Percentiles rank a stretch among this genome's conserved stretches.
Evolutionary conservation across 2,329 filamentous ascomycete species (phyloP).

Genomic region (Sporothrix globosa): DNA sequence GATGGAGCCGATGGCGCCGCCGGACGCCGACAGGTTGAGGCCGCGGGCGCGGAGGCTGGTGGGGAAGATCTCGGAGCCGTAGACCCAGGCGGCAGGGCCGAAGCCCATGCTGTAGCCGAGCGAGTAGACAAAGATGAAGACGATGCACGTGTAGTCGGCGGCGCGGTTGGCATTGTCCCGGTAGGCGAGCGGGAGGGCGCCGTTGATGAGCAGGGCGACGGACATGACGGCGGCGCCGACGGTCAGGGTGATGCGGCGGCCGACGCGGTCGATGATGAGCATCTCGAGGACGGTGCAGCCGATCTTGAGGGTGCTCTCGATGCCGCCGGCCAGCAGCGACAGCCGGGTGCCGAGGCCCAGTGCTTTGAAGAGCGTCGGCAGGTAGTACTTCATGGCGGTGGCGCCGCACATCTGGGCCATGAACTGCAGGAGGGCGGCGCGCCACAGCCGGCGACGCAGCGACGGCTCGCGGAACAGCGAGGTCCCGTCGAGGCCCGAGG

Average conservation of each 20-base stretch:
- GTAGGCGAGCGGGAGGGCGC: slow-evolving; percentile 55
- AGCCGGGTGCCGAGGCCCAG: slow-evolving; percentile 54
- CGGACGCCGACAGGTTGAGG: slow-evolving; percentile 59
- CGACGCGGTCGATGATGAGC: slow-evolving; percentile 58
- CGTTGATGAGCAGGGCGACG: slow-evolving; percentile 58
- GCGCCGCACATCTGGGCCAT: slow-evolving; percentile 64
- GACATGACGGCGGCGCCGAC: slow-evolving; percentile 58
- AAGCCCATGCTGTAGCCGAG: slow-evolving; percentile 62
- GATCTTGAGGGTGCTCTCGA: slow-evolving; percentile 62
- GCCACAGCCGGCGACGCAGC: slow-evolving; percentile 59
- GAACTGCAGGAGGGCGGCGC: slow-evolving; percentile 60
- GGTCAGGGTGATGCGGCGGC: slow-evolving; percentile 54
- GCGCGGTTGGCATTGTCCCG: slow-evolving; percentile 53
- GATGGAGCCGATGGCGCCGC: slow-evolving; percentile 59
- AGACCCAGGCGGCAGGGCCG: slow-evolving; percentile 61
- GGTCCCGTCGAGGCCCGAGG: slow-evolving; percentile 47
- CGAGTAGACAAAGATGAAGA: slow-evolving; percentile 62
- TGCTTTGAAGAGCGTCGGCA: slow-evolving; percentile 56
- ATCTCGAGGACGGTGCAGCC: slow-evolving; percentile 60
- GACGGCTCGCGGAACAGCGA: slow-evolving; percentile 54
- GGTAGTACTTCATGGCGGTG: slow-evolving; percentile 63
- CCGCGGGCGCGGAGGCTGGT: slow-evolving; percentile 60
- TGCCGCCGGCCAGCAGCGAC: slow-evolving; percentile 57
- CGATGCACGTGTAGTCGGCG: slow-evolving; percentile 56
- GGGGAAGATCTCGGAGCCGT: slow-evolving; percentile 64